Evolutionary conservation across 495 filamentous ascomycete genomes (phyloP).

Genomic region (Rostrohypoxylon terebratum): DNA sequence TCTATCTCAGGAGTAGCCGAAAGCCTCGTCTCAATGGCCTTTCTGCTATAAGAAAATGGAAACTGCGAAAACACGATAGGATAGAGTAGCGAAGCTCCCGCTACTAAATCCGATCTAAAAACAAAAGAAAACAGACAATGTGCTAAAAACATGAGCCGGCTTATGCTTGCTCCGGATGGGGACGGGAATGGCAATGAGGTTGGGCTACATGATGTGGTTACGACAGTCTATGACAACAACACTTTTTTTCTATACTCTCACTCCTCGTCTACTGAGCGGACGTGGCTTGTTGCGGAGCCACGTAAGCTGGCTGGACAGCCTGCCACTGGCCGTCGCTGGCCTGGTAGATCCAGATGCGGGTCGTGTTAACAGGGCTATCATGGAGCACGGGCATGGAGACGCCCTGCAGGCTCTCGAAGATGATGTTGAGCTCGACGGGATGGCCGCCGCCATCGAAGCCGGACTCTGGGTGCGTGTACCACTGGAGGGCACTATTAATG

Average conservation of each 20-base stretch:
- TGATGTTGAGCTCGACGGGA: neutral
- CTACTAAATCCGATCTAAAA: too few relatives aligned
- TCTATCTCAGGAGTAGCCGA: neutral
- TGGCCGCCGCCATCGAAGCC: neutral
- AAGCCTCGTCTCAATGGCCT: neutral
- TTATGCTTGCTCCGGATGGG: constrained; percentile 9
- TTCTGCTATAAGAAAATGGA: neutral
- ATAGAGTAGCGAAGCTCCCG: too few relatives aligned
- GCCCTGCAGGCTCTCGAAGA: neutral
- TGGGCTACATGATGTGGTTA: neutral
- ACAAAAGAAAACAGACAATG: neutral
- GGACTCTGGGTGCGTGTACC: neutral
- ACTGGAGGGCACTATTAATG: neutral
- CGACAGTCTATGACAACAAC: neutral
- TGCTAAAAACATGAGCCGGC: neutral
- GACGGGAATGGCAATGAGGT: neutral
- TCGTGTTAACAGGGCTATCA: neutral
- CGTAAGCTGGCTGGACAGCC: neutral
- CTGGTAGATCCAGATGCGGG: neutral
- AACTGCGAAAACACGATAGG: too few relatives aligned
- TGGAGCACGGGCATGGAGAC: neutral
- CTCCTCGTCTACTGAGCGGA: neutral
- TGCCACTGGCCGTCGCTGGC: neutral
- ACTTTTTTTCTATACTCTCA: neutral
- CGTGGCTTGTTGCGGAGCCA: too few relatives aligned